Evolutionary conservation across 495 filamentous ascomycete genomes (phyloP).

Genomic region (Thozetella sp.): DNA sequence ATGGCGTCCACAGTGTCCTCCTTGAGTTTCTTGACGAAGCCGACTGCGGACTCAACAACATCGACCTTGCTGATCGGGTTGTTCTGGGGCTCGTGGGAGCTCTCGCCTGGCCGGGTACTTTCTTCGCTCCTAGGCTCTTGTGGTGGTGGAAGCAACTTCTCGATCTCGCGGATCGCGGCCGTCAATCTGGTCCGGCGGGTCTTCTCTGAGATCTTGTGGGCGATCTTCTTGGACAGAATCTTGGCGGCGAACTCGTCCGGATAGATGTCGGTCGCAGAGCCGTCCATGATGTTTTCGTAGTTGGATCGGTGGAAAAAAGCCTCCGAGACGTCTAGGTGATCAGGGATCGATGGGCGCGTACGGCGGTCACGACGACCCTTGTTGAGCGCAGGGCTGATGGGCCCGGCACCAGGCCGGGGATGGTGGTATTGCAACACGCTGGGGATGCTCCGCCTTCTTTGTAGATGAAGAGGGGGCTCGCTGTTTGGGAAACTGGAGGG

Average conservation of each 20-base stretch:
- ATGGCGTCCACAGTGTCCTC: conserved; percentile 21
- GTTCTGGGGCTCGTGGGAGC: conserved; percentile 7
- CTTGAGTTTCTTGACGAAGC: conserved; percentile 24
- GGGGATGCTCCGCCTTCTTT: conserved; percentile 12
- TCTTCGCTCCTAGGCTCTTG: not conserved
- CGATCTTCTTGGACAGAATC: conserved; percentile 22
- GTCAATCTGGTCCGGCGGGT: conserved; percentile 25
- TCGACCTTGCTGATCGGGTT: conserved; percentile 28
- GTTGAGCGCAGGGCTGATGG: not conserved
- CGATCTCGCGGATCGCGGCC: conserved; percentile 30
- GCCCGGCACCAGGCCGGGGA: not conserved
- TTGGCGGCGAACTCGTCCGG: conserved; percentile 14
- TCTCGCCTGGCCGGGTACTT: not conserved
- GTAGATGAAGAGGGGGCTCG: conserved; percentile 3
- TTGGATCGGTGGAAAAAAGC: conserved; percentile 3
- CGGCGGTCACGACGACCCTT: conserved; percentile 1
- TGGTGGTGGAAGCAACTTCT: conserved; percentile 24
- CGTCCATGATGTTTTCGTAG: conserved; percentile 1
- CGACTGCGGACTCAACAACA: conserved; percentile 29
- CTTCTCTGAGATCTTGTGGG: conserved; percentile 35
- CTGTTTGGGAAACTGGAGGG: conserved; percentile 3
- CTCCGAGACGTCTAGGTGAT: conserved; percentile 7
- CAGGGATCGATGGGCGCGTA: conserved; percentile 3
- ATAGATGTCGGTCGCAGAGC: conserved; percentile 1
- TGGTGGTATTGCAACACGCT: conserved; percentile 9